Evolutionary conservation across 352 stramenopile species (phyloP).

Genomic region (Phytophthora parvispora): DNA sequence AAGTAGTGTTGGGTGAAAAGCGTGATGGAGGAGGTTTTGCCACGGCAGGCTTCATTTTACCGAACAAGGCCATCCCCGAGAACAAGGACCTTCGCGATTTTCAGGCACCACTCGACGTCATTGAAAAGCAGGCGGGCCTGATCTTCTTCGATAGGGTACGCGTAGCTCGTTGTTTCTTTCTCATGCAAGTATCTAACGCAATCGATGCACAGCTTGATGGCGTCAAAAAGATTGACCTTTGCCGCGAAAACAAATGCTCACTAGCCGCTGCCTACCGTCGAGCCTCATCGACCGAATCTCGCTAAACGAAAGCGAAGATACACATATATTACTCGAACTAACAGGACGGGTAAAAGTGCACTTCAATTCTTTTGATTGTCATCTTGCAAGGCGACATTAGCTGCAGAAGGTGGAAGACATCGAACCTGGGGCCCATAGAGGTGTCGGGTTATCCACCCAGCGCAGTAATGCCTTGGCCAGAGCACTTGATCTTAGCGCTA

Average conservation of each 20-base stretch:
- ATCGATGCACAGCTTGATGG: conserved; percentile 47
- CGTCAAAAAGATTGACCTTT: conserved; percentile 65
- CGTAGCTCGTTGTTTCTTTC: not conserved
- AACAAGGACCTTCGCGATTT: conserved; percentile 89
- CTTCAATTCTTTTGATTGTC: too few relatives aligned
- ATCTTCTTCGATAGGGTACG: conserved; percentile 94
- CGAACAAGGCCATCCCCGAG: conserved; percentile 88
- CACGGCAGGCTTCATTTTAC: conserved; percentile 95
- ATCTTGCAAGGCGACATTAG: too few relatives aligned
- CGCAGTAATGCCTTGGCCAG: too few relatives aligned
- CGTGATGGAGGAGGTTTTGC: conserved; percentile 67
- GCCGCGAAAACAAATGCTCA: conserved; percentile 72
- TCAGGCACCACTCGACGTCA: conserved; percentile 90
- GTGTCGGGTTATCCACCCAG: too few relatives aligned
- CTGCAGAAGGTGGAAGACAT: too few relatives aligned
- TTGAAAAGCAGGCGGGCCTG: conserved; percentile 94
- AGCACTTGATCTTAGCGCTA: too few relatives aligned
- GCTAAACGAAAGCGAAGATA: conserved; percentile 6
- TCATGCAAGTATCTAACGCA: conserved; percentile 1
- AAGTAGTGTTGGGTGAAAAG: conserved; percentile 89
- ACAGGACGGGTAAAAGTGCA: not conserved
- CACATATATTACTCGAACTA: not conserved
- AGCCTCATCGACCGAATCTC: conserved; percentile 14
- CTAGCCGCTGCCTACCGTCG: conserved; percentile 62
- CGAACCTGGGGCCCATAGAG: too few relatives aligned